A percentile compares a stretch with the other conserved stretches of the same genome.
These are phyloP conservation scores for Cadophora luteo-olivacea DNA, from an alignment of 2,329 filamentous ascomycete species.

Conservation along the genomic window DNA sequence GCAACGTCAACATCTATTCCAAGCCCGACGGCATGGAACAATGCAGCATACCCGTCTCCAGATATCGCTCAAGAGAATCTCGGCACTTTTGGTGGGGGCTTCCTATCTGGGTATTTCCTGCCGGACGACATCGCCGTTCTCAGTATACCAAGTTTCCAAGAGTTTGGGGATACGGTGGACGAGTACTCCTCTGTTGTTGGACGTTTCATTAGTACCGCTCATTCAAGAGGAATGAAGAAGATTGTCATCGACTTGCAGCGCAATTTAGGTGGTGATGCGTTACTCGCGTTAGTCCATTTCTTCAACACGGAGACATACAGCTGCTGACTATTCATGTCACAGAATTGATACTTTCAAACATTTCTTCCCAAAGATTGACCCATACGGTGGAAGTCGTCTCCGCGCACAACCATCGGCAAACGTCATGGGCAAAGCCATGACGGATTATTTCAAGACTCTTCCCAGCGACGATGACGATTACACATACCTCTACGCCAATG, in stretches of 20 bases:
- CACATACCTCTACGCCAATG: conserved; percentile 29
- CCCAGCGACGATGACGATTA: conserved; percentile 27
- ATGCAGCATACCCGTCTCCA: conserved; percentile 19
- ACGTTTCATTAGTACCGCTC: conserved; percentile 52
- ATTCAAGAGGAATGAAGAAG: conserved; percentile 56
- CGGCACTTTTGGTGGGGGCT: conserved; percentile 33
- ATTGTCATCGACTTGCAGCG: conserved; percentile 67
- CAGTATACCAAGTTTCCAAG: conserved; percentile 49
- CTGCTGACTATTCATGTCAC: background rate
- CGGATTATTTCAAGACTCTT: conserved; percentile 35
- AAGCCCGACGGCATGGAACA: conserved; percentile 16
- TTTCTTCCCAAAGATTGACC: conserved; percentile 43
- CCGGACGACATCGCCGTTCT: conserved; percentile 45
- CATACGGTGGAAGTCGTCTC: conserved; percentile 36
- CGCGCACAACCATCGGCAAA: conserved; percentile 36
- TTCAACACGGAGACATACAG: background rate
- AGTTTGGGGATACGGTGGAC: conserved; percentile 39
- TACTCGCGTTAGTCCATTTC: conserved; percentile 53
- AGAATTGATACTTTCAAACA: conserved; percentile 54
- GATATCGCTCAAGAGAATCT: conserved; percentile 34
- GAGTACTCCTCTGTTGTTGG: conserved; percentile 44
- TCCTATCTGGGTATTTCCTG: conserved; percentile 39
- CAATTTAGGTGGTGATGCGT: conserved; percentile 66
- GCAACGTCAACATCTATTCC: conserved; percentile 10
- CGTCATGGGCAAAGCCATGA: conserved; percentile 34